Conservation (phyloP, 768 basidiomycete species). For the Lactarius sanguifluus region DNA sequence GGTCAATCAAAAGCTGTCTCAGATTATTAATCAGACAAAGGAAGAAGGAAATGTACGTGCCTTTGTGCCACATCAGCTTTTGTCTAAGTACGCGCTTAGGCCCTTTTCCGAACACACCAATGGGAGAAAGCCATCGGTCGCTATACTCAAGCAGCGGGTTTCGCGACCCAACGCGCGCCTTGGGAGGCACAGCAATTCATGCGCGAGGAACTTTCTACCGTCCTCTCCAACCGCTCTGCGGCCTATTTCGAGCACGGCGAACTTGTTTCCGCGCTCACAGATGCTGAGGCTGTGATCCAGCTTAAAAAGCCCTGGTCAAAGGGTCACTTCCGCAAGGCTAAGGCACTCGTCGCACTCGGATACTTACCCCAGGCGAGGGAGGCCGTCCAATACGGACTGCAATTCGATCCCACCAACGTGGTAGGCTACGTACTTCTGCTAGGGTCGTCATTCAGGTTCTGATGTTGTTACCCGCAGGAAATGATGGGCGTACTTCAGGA, state of each 20-base stretch:
- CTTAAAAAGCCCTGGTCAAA: constrained; percentile 90
- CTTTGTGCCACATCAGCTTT: constrained; percentile 30
- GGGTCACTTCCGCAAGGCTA: constrained; percentile 92
- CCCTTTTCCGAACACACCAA: constrained; percentile 73
- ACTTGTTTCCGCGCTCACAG: constrained; percentile 73
- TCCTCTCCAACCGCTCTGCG: constrained; percentile 90
- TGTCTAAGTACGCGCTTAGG: constrained; percentile 42
- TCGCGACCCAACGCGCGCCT: constrained; percentile 78
- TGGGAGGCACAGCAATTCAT: constrained; percentile 85
- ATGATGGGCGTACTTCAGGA: constrained; percentile 28
- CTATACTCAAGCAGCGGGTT: constrained; percentile 74
- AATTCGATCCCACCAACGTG: constrained; percentile 72
- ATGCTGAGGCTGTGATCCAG: constrained; percentile 87
- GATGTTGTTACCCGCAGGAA: constrained; percentile 20
- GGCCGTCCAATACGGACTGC: constrained; percentile 77
- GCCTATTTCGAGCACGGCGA: constrained; percentile 78
- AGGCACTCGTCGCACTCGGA: constrained; percentile 76
- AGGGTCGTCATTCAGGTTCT: not conserved
- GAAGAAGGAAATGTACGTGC: constrained; percentile 91
- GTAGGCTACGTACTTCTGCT: constrained; percentile 38
- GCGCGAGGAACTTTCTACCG: constrained; percentile 88
- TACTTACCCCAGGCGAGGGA: constrained; percentile 74
- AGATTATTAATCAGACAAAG: constrained; percentile 74
- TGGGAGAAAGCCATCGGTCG: constrained; percentile 69
- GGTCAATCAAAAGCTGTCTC: constrained; percentile 70